phyloP scores from a whole-genome alignment of 257 asterid species.

The Leonotis leonurus region DNA sequence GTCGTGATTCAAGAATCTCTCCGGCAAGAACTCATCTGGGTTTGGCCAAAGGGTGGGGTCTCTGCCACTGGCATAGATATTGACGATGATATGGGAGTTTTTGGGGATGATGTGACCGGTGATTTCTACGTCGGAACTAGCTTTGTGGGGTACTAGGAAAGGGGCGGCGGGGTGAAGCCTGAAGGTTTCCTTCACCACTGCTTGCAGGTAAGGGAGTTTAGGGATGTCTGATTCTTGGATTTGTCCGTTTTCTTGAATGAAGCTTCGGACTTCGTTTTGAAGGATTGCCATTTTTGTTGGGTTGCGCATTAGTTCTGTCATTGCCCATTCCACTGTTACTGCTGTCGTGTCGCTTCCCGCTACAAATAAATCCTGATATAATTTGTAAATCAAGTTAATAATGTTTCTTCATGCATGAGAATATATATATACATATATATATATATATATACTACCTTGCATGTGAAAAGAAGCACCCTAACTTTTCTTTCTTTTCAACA shows the following conservation, averaged over 20 bases:
- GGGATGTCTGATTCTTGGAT: conserved; percentile 24
- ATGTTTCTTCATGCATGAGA: too few species aligned
- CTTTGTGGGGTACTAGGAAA: conserved; percentile 7
- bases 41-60: background rate
- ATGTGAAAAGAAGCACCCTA: too few species aligned
- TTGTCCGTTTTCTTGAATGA: background rate
- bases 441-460: too few species aligned
- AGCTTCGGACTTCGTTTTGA: background rate
- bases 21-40: background rate
- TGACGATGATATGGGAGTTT: background rate
- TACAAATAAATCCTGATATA: conserved; percentile 12
- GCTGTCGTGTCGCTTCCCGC: conserved; percentile 25
- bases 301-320: conserved; percentile 26
- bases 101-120: background rate
- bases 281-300: conserved; percentile 14
- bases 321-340: conserved; percentile 31
- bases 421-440: too few species aligned
- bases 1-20: background rate
- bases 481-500: too few species aligned
- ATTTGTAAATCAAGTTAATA: too few species aligned
- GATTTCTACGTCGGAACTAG: background rate
- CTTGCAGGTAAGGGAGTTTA: conserved; percentile 19
- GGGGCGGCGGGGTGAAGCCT: conserved; percentile 32
- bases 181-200: conserved; percentile 33
- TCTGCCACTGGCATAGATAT: background rate